A percentile compares a stretch with the other conserved stretches of the same genome.
Evolutionary conservation across 176 grass and related monocot genomes (phyloP).

Genomic region (Coix lacrymajobi): DNA sequence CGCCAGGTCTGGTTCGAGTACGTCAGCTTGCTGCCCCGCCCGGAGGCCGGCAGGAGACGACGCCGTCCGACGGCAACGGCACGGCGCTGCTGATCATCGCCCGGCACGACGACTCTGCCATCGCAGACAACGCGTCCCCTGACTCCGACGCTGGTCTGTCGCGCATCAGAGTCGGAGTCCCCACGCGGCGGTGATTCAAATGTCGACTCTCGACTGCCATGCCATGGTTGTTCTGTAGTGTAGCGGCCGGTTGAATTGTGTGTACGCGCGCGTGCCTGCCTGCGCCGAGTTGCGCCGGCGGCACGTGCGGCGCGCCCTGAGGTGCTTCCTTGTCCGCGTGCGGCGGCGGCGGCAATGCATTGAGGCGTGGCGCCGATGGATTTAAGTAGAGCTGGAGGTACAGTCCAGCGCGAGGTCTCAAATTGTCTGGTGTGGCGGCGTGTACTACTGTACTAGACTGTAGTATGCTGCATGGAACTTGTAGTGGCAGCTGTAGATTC

Average conservation of each 20-base stretch:
- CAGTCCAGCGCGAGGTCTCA: neutral
- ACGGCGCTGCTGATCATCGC: neutral
- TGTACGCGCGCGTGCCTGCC: neutral
- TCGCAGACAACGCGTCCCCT: neutral
- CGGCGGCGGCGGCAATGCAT: neutral
- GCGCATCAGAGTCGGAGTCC: neutral
- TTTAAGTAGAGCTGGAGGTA: neutral
- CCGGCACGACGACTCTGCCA: neutral
- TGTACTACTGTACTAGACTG: too few species aligned
- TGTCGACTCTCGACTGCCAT: neutral
- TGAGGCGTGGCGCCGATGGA: neutral
- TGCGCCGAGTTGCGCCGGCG: neutral
- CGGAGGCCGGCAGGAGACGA: neutral
- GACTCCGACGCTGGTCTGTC: neutral
- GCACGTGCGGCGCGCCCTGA: conserved; percentile 1
- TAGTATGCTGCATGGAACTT: neutral
- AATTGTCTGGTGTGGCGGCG: neutral
- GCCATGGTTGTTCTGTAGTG: neutral
- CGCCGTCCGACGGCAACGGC: neutral
- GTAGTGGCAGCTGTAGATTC: conserved; percentile 19
- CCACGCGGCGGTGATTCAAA: neutral
- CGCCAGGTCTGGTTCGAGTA: conserved; percentile 68
- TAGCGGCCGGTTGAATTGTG: neutral
- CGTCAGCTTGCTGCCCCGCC: conserved; percentile 20
- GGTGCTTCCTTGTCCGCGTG: neutral